Evolutionary conservation across 140 eudicot species (phyloP), one percentile per base, ranked within the genome.

Genomic region (Cichorium intybus): DNA sequence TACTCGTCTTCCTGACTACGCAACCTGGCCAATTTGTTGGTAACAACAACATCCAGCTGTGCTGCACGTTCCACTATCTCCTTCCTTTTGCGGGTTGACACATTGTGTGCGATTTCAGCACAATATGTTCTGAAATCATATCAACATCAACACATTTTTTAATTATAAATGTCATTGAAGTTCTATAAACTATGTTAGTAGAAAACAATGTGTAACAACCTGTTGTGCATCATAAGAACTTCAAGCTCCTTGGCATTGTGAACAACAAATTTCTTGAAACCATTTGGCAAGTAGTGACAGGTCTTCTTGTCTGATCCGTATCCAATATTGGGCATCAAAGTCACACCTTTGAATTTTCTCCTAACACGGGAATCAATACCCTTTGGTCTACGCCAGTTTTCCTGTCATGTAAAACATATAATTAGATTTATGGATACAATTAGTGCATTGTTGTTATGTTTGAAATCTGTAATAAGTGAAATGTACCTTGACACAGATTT

Each of bases 1-100:
- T 70, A 87, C 78, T 87, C 95, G 35, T 87, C 95, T 65, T 87
- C 91, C 67, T 87, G 95, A 74, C 91, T 81, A 47, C 84, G 85
- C 73, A 87, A 22, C 81, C 91, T 76, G 6, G 84, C 91, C 9
- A 79, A 78, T 45, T 81, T 87, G 91, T 87, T 87, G 46, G 86
- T 87, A 6, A 80, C 82, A 2, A 87, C 95, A 43, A 80, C 74
- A 72, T 80, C 85, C 66, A 80, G 65, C 62, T 80, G 85, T 4
- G 85, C 82, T 7, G 82, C 85, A 18, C 85, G 77, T 54, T 80
- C 85, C 0, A 80, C 85, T 2, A 80, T 80, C 55, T 78, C 90
- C 70, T 80, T 78, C 56, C 71, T 54, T 71, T 84, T 87, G 49
- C 70, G 73, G 14, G 90, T 86, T 2, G 95, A 86, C 0, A 86